phyloP scores from a whole-genome alignment of 345 rosid genomes.

The Populus simonii region DNA sequence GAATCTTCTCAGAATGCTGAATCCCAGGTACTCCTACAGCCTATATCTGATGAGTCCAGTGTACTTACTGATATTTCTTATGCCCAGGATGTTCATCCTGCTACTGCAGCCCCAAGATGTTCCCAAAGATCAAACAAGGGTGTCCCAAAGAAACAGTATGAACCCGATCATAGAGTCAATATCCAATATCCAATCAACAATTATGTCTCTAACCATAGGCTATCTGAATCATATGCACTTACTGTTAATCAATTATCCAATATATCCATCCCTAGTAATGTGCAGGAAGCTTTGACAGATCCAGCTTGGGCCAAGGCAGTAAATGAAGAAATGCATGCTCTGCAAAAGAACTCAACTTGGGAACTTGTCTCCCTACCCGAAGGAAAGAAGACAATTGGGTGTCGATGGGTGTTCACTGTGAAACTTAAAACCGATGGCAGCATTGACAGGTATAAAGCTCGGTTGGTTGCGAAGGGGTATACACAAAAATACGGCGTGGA shows the following conservation, averaged over 20 bases:
- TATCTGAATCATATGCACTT: not conserved
- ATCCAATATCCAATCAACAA: not conserved
- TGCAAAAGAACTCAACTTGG: not conserved
- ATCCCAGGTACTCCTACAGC: too few relatives aligned
- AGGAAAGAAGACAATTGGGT: not conserved
- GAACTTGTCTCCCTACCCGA: not conserved
- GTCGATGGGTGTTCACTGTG: not conserved
- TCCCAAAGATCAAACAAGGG: not conserved
- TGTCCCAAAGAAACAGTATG: not conserved
- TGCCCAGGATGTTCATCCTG: too few relatives aligned
- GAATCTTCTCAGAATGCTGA: too few relatives aligned
- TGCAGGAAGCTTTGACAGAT: not conserved
- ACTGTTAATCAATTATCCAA: not conserved
- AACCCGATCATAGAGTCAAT: not conserved
- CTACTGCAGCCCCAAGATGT: not conserved
- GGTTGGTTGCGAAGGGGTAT: not conserved
- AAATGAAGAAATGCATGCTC: not conserved
- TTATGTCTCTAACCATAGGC: not conserved
- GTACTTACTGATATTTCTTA: too few relatives aligned
- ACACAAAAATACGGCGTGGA: not conserved
- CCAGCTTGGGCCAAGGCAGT: not conserved
- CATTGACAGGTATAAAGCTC: not conserved
- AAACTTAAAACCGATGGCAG: not conserved
- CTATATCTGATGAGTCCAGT: too few relatives aligned
- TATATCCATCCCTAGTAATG: not conserved